Conservation (phyloP, 345 rosid genomes). For the Pugionium cornutum region DNA sequence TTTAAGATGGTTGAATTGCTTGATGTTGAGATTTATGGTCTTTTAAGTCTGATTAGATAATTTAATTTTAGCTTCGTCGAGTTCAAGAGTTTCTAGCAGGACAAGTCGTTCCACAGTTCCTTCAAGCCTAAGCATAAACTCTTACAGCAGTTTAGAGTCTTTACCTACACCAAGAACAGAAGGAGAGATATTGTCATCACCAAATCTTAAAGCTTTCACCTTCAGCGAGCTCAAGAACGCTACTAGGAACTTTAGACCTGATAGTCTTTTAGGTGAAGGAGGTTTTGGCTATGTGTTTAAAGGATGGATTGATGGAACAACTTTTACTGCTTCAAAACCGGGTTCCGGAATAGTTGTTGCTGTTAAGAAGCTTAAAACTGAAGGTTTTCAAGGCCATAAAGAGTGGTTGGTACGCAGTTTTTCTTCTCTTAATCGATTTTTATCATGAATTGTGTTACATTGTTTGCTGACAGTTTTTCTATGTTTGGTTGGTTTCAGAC, state of each 20-base stretch:
- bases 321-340: conserved; percentile 66
- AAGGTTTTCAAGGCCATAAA: conserved; percentile 97
- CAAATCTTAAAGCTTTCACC: conserved; percentile 77
- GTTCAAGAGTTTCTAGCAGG: conserved; percentile 67
- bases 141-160: conserved; percentile 59
- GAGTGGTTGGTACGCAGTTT: conserved; percentile 85
- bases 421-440: neutral
- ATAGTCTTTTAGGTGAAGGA: conserved; percentile 94
- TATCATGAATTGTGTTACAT: conserved; percentile 4
- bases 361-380: conserved; percentile 90
- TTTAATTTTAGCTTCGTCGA: conserved; percentile 40
- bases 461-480: conserved; percentile 9
- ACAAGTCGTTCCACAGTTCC: conserved; percentile 70
- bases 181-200: conserved; percentile 89
- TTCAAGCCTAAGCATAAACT: conserved; percentile 61
- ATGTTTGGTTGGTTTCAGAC: conserved; percentile 57
- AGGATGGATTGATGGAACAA: conserved; percentile 92
- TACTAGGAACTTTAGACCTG: conserved; percentile 86
- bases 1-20: conserved; percentile 11
- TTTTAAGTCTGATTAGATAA: too few relatives aligned
- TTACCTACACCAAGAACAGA: conserved; percentile 84
- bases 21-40: neutral
- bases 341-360: conserved; percentile 96
- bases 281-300: conserved; percentile 94
- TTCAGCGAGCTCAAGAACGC: conserved; percentile 81